A percentile compares a stretch with the other conserved stretches of the same genome.
These are phyloP conservation scores for Coniosporium tulheliwenetii DNA, from an alignment of 2,329 filamentous ascomycete genomes.

Conservation along the genomic window DNA sequence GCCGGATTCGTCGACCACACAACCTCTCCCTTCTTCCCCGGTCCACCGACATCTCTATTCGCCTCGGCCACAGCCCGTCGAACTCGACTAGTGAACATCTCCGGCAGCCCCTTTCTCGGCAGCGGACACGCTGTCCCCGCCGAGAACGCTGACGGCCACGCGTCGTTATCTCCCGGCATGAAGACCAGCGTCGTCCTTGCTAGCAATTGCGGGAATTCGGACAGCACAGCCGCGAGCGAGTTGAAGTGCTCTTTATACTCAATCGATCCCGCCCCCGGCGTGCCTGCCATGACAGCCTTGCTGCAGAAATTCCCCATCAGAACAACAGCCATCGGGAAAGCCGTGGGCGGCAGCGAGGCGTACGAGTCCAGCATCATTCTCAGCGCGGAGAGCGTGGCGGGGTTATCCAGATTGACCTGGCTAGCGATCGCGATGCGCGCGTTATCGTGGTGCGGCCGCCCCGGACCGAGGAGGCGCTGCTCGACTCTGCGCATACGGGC, in stretches of 20 bases:
- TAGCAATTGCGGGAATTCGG: slow-evolving; percentile 71
- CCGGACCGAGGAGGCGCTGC: slow-evolving; percentile 40
- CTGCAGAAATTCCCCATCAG: slow-evolving; percentile 71
- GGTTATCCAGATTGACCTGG: slow-evolving; percentile 75
- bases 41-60: slow-evolving; percentile 49
- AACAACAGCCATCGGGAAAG: slow-evolving; percentile 63
- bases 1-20: slow-evolving; percentile 84
- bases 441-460: slow-evolving; percentile 12
- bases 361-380: slow-evolving; percentile 66
- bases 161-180: slow-evolving; percentile 91
- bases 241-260: slow-evolving; percentile 98
- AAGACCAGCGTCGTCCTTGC: slow-evolving; percentile 75
- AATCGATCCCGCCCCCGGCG: slow-evolving; percentile 62
- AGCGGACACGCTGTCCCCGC: slow-evolving; percentile 57
- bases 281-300: slow-evolving; percentile 41
- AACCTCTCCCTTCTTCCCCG: slow-evolving; percentile 45
- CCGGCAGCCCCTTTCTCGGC: slow-evolving; percentile 59
- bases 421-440: slow-evolving; percentile 59
- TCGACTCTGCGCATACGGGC: slow-evolving; percentile 71
- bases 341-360: slow-evolving; percentile 44
- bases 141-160: slow-evolving; percentile 81
- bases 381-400: slow-evolving; percentile 65
- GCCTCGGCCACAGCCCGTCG: slow-evolving; percentile 65
- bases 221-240: slow-evolving; percentile 62
- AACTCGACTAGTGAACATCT: slow-evolving; percentile 79